phyloP scores from a whole-genome alignment of 2,329 filamentous ascomycete genomes.

The Beauveria australis region DNA sequence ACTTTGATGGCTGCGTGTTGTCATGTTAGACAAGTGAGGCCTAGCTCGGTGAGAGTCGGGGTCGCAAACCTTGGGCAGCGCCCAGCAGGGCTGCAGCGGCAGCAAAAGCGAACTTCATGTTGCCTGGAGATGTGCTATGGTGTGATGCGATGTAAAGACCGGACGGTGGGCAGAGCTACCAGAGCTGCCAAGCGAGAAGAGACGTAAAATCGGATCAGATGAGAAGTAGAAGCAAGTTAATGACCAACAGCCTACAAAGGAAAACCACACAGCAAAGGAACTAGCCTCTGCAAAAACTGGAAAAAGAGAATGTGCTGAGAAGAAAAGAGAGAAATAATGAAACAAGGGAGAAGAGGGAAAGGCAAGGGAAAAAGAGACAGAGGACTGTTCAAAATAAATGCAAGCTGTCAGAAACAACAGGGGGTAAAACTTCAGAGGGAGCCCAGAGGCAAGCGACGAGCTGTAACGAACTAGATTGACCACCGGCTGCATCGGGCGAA shows the following conservation, averaged over 20 bases:
- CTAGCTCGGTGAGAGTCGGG: too few species aligned
- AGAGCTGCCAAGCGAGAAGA: constrained; percentile 15
- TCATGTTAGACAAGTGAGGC: background rate
- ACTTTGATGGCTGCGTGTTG: constrained; percentile 30
- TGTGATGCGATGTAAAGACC: constrained; percentile 16
- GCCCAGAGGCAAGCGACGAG: background rate
- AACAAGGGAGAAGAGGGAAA: constrained; percentile 20
- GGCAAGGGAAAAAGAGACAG: constrained; percentile 14
- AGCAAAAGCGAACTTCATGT: constrained; percentile 45
- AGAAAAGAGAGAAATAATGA: constrained; percentile 19
- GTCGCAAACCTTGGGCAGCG: constrained; percentile 35
- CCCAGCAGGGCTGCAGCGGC: constrained; percentile 39
- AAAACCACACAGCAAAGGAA: constrained; percentile 17
- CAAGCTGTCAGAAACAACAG: constrained; percentile 1
- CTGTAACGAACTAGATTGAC: constrained; percentile 9
- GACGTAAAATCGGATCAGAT: constrained; percentile 12
- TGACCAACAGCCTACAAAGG: constrained; percentile 15
- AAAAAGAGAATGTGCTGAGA: constrained; percentile 19
- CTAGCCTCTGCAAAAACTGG: constrained; percentile 24
- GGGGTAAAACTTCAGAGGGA: background rate
- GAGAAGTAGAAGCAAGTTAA: constrained; percentile 13
- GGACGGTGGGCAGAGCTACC: constrained; percentile 22
- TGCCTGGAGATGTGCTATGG: constrained; percentile 20
- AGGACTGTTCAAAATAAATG: constrained; percentile 11
- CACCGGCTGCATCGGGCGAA: background rate